Base-by-base conservation (phyloP, 495 filamentous ascomycete species). In the Peziza echinospora region DNA sequence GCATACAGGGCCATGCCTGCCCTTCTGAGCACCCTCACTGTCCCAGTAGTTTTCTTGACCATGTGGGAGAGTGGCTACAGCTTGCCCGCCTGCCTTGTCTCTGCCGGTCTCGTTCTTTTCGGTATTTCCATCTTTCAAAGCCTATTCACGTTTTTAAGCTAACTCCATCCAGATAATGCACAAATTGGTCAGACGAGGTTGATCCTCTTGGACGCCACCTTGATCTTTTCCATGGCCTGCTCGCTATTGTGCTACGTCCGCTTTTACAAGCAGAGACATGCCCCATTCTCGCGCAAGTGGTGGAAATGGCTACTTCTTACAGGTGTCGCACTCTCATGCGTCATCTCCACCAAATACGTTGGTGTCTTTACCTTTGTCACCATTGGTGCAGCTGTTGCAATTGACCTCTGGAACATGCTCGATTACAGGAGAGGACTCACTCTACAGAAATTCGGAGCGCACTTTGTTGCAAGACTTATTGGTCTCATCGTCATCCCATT, bases 41-140 rank as follows among this genome's bases (percentile, higher is more conserved):
- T 99, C 41, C 78, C 87, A n/a, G 81, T 86, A 17, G 77, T 84
- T 13, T 99, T 89, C 63, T 60, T 91, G 63, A 96, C 92, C 54
- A 99, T 99, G 89, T 96, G 89, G 89, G 89, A 99, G 64, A 93
- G 86, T 10, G 91, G 86, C 45, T 99, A 96, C 57, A 91, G 84
- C 37, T 67, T 99, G 17, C 89, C 89, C 4, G 91, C 89, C 45
- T 91, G 82, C 60, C 69, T 94, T 34, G 67, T 92, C 49, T 80
- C 89, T 21, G 75, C 91, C 7, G 77, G 80, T 23, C 68, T 99
- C 23, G 71, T 99, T 50, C 75, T 99, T 28, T 84, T 99, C 60
- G 57, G 57, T 60, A 53, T 21, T 46, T 26, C 41, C 9, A 9
- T 5, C n/a, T 16, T 23, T 30, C 16, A n/a, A n/a, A n/a, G n/a